Percentiles rank a stretch among this genome's conserved stretches.
These are phyloP conservation scores for Phoma sp. DNA, from an alignment of 2,329 filamentous ascomycete species.

Conservation along the genomic window DNA sequence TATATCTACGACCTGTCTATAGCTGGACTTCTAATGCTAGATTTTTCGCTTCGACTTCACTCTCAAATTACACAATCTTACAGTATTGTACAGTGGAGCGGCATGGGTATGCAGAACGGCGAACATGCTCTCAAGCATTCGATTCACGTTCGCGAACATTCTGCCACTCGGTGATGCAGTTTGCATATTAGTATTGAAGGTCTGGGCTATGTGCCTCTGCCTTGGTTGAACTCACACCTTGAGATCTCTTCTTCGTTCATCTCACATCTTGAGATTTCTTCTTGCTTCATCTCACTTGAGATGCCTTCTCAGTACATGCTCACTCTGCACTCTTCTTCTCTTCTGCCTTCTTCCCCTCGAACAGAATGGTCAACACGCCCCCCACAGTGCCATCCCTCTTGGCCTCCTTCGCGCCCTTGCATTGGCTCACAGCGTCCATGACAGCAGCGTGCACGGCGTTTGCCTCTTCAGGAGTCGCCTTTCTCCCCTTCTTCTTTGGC, in stretches of 20 bases:
- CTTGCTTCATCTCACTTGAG: not conserved
- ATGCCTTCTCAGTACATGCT: too few relatives aligned
- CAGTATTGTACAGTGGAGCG: too few relatives aligned
- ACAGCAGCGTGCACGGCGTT: slow-evolving; percentile 64
- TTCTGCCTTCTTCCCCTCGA: slow-evolving; percentile 37
- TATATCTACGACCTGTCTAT: too few relatives aligned
- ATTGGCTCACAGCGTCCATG: slow-evolving; percentile 52
- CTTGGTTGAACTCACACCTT: not conserved
- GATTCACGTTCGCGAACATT: too few relatives aligned
- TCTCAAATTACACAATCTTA: too few relatives aligned
- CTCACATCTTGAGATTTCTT: not conserved
- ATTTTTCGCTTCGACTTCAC: too few relatives aligned
- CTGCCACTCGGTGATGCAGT: too few relatives aligned
- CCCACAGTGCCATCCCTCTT: slow-evolving; percentile 41
- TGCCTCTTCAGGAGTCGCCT: slow-evolving; percentile 65
- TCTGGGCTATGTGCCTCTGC: too few relatives aligned
- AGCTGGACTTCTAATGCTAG: too few relatives aligned
- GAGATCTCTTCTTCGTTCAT: not conserved
- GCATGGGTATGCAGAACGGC: too few relatives aligned
- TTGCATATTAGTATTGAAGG: too few relatives aligned
- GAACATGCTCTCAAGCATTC: too few relatives aligned
- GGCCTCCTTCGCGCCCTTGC: slow-evolving; percentile 35
- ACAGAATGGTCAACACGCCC: slow-evolving; percentile 41
- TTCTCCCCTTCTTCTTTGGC: slow-evolving; percentile 69
- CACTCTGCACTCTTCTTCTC: slow-evolving; percentile 17